Base-by-base conservation (phyloP, 306 rosid species). In the Cucumis cinereus region DNA sequence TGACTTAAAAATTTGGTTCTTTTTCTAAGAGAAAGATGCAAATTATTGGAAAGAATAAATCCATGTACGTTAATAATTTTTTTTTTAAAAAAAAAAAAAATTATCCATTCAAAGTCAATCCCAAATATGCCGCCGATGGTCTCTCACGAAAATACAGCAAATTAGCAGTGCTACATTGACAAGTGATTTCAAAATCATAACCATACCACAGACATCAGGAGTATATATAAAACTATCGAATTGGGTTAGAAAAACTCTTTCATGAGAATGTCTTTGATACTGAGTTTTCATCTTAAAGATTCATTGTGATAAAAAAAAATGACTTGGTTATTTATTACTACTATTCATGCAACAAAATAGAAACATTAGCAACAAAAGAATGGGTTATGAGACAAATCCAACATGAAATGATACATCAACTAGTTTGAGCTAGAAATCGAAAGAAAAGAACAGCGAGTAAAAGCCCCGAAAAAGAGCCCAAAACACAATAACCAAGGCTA, bases 371-470 rank as follows among this genome's bases (percentile, higher is more conserved):
- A 35, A 40, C 15, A 43, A 16, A 26, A 72, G 55, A 5, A 50
- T 38, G 10, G 7, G 62, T 7, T 68, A 76, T 15, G 61, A 72
- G 26, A 68, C 72, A 24, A 78, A 73, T 73, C 66, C 24, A 78
- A 43, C 47, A 54, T 16, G 43, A 74, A 74, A 55, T 47, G 79
- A 73, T 64, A 40, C 82, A 75, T 81, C 80, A 81, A 83, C 77
- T 66, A 81, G 90, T 63, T 84, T 64, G 77, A 87, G 81, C 88
- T 85, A 82, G 85, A 83, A 84, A 84, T 79, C 85, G 74, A 72
- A 50, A 50, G 85, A 76, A 52, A 47, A 26, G 84, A 80, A 85
- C 58, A 58, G 85, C 83, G 82, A 61, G 85, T 83, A 83, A 82
- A 76, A 4, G 77, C 85, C 86, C 82, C 10, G 78, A 79, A 79